These are phyloP conservation scores for Ceratocystis cacaofunesta DNA, from an alignment of 2,329 filamentous ascomycete genomes.

Conservation along the genomic window DNA sequence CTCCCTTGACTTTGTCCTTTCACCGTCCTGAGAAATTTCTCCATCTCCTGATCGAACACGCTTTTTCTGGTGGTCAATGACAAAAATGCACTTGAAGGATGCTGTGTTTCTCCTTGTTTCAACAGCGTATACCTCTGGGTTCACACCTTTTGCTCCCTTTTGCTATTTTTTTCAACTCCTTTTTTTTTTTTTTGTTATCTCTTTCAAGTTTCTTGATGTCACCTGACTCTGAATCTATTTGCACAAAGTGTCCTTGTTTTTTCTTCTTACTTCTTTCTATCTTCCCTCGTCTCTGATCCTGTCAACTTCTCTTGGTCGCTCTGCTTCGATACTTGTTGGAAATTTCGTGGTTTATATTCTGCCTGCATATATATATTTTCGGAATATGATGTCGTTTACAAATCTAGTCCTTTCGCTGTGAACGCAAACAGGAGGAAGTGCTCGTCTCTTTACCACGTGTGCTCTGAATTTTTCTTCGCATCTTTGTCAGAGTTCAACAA, in stretches of 20 bases:
- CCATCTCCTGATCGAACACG: not conserved
- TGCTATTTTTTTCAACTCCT: conserved; percentile 3
- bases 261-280: not conserved
- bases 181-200: not conserved
- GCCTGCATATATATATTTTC: conserved; percentile 15
- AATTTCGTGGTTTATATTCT: conserved; percentile 14
- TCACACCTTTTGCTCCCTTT: conserved; percentile 4
- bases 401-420: not conserved
- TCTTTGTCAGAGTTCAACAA: not conserved
- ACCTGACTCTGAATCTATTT: conserved; percentile 12
- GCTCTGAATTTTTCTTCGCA: not conserved
- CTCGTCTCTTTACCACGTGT: not conserved
- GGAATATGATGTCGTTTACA: conserved; percentile 12
- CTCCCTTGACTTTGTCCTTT: not conserved
- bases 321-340: conserved; percentile 15
- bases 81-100: not conserved
- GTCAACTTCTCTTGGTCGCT: conserved; percentile 3
- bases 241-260: conserved; percentile 5
- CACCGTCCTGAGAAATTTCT: not conserved
- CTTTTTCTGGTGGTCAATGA: not conserved
- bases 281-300: not conserved
- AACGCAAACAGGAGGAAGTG: too few relatives aligned
- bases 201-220: conserved; percentile 6
- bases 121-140: not conserved
- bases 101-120: not conserved